Base-by-base conservation (phyloP, 2,329 filamentous ascomycete genomes). In the Penicillium sp. region DNA sequence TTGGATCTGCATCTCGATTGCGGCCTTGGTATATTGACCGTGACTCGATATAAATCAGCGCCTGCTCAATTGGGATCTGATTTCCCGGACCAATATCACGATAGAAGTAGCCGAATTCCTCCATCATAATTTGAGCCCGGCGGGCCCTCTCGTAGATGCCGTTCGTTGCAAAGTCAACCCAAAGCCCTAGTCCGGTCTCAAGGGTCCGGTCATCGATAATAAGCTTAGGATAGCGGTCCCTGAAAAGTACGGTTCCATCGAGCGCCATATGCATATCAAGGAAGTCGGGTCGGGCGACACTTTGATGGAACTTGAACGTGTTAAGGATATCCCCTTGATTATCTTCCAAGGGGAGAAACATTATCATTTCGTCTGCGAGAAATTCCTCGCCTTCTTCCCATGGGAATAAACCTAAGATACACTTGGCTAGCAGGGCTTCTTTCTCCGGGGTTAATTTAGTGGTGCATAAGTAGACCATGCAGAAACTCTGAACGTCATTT, bases 231-330 rank as follows among this genome's bases (percentile, higher is more conserved):
- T 21, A 44, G 35, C 51, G 33, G 10, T 52, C 27, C 41, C n/a
- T 47, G 35, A 58, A 60, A 21, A 60, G 33, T 11, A 60, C 45
- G 3, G 49, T 60, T 58, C 58, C 55, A 58, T 60, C 52, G 1
- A 53, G 45, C 45, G 55, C 46, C 55, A 60, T 60, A 7, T 60
- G 35, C 55, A 60, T 60, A 55, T 60, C 58, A 1, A 60, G 55
- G n/a, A 58, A 60, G 37, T 60, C 22, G 41, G 58, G 55, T 26
- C 58, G 52, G 21, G 52, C 58, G 41, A 60, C 58, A 31, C 55
- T 58, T 58, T 58, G 55, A 21, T 50, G 46, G 45, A 56, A 27
- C 11, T 60, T 58, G 33, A 60, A 60, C 9, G 33, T 58, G 6
- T 58, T 46, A 22, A 58, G 56, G 48, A 58, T 45, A 58, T 55